Evolutionary conservation across 2,329 filamentous ascomycete genomes (phyloP).

Genomic region (Monosporascus sp.): DNA sequence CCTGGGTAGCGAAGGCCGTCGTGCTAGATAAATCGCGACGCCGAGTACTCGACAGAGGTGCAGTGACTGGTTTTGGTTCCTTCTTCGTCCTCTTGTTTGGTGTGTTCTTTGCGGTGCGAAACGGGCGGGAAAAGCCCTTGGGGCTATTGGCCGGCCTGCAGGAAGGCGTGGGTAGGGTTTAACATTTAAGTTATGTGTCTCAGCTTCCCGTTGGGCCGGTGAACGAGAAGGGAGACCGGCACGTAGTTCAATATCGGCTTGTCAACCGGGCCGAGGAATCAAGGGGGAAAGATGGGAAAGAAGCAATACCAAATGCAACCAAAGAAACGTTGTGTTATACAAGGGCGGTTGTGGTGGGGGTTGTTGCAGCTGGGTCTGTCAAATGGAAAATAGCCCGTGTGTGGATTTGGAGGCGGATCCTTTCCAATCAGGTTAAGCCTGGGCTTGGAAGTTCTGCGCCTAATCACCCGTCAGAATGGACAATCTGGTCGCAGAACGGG

Average conservation of each 20-base stretch:
- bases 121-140: neutral
- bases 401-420: slow-evolving; percentile 15
- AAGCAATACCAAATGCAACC: neutral
- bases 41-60: neutral
- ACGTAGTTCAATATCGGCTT: neutral
- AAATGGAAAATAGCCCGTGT: slow-evolving; percentile 1
- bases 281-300: neutral
- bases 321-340: slow-evolving; percentile 2
- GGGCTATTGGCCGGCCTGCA: neutral
- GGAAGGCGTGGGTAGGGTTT: neutral
- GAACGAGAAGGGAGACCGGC: neutral
- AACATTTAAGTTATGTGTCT: neutral
- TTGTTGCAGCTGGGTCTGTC: slow-evolving; percentile 1
- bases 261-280: neutral
- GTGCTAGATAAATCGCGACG: neutral
- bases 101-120: neutral
- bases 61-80: neutral
- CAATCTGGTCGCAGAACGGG: slow-evolving; percentile 26
- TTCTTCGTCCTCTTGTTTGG: neutral
- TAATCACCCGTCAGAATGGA: slow-evolving; percentile 26
- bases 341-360: neutral
- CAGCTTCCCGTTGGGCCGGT: neutral
- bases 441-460: slow-evolving; percentile 16
- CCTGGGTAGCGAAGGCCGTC: no score
- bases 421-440: slow-evolving; percentile 24